Evolutionary conservation across 352 stramenopile genomes (phyloP).

Genomic region (Globisporangium paddicum): DNA sequence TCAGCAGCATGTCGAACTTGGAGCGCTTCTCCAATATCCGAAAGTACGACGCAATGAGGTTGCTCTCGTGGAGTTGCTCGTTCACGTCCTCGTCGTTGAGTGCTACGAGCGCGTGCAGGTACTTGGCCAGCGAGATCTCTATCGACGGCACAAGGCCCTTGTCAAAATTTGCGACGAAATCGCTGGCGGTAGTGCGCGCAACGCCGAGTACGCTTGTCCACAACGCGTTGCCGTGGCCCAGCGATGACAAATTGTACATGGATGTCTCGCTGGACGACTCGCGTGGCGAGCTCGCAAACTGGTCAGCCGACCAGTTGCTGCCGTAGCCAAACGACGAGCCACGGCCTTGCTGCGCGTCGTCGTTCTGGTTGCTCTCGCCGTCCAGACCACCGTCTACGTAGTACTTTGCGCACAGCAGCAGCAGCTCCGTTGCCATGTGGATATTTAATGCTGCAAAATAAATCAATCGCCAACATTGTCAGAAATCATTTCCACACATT

Average conservation of each 20-base stretch:
- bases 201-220: conserved; percentile 54
- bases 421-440: conserved; percentile 65
- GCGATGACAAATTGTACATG: conserved; percentile 79
- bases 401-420: conserved; percentile 62
- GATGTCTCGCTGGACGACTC: conserved; percentile 53
- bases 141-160: conserved; percentile 64
- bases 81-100: conserved; percentile 63
- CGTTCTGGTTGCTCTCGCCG: conserved; percentile 28
- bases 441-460: conserved; percentile 44
- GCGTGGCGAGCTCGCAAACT: conserved; percentile 50
- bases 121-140: conserved; percentile 79
- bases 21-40: conserved; percentile 55
- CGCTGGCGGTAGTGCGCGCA: conserved; percentile 32
- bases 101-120: conserved; percentile 70
- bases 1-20: conserved; percentile 84
- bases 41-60: conserved; percentile 67
- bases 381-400: conserved; percentile 38
- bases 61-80: conserved; percentile 51
- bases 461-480: background rate
- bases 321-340: conserved; percentile 44
- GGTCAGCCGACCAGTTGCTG: conserved; percentile 44
- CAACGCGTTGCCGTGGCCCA: conserved; percentile 47
- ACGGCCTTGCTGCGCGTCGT: conserved; percentile 27
- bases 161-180: conserved; percentile 62
- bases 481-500: background rate